Base-by-base conservation (phyloP, 2,329 filamentous ascomycete genomes). In the Exserohilum rostratum region DNA sequence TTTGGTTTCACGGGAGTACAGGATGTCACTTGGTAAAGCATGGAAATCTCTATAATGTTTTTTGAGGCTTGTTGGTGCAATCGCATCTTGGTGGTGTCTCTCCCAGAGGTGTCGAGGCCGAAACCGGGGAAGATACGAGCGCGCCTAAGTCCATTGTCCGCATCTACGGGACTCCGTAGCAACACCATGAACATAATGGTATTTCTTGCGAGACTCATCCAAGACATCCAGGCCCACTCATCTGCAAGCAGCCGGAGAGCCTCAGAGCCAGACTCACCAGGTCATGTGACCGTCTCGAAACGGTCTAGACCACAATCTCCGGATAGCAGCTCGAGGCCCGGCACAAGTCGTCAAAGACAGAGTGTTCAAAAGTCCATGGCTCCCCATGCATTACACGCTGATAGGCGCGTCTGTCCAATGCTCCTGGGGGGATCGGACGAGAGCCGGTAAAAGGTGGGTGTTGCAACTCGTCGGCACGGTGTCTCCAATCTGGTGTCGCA, bases 401-500 rank as follows among this genome's bases (percentile, higher is more conserved):
- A 55, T 52, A 44, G 39, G 33, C 57, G 38, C 17, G 27, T 44
- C 43, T 38, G 12, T 37, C 35, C 37, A 12, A n/a, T 25, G 31
- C 34, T 25, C 40, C 44, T 44, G 55, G 43, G 50, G 58, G 56
- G 52, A 65, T 66, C 66, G 69, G 61, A 47, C 50, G 43, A 45
- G 40, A 37, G 50, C 37, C 59, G 53, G 57, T 48, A 50, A 53
- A 60, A 49, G 52, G 20, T 25, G 42, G 53, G 59, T 64, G 46
- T 61, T 59, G 53, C 58, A 55, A 57, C 42, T 54, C 64, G 63
- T 54, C 64, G 63, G 64, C 46, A 54, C 44, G 60, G 53, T 59
- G 22, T 57, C 31, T 10, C 25, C 43, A 35, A 43, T 13, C 18
- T 45, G 57, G 29, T 61, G 51, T 61, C 47, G 55, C 57, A 53